phyloP scores from a whole-genome alignment of 1,139 yeast species.

The Geotrichum klebahnii region DNA sequence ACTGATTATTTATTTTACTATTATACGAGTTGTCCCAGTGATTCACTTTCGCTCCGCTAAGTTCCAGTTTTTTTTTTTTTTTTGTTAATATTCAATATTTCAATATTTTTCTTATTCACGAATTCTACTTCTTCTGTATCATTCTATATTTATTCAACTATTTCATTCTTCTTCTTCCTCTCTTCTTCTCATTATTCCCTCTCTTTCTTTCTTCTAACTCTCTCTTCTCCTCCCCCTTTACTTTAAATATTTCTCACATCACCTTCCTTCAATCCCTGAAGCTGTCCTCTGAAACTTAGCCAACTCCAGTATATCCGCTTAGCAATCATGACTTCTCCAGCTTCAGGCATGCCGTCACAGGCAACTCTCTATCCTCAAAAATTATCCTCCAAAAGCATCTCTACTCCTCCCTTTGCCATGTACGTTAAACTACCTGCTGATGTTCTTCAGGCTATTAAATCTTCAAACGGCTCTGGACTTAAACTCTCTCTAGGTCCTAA shows the following conservation, averaged over 20 bases:
- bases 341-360: not conserved
- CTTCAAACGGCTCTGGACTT: constrained; percentile 9
- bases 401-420: constrained; percentile 29
- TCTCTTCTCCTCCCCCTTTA: not conserved
- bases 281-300: no score
- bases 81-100: no score
- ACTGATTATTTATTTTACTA: no score
- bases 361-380: not conserved
- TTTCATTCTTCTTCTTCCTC: not conserved
- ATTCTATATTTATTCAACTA: not conserved
- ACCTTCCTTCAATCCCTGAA: not conserved
- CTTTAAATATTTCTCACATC: not conserved
- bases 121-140: no score
- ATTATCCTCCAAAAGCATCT: constrained; percentile 2
- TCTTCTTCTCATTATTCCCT: constrained; percentile 1
- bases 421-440: constrained; percentile 34
- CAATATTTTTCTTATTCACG: no score
- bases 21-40: no score
- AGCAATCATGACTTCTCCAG: no score
- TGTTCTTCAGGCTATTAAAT: constrained; percentile 21
- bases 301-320: no score
- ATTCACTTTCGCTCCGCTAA: no score
- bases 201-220: not conserved
- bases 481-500: constrained; percentile 15
- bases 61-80: no score